Conservation (phyloP, 1,284 basidiomycete species). For the Malassezia psittaci region DNA sequence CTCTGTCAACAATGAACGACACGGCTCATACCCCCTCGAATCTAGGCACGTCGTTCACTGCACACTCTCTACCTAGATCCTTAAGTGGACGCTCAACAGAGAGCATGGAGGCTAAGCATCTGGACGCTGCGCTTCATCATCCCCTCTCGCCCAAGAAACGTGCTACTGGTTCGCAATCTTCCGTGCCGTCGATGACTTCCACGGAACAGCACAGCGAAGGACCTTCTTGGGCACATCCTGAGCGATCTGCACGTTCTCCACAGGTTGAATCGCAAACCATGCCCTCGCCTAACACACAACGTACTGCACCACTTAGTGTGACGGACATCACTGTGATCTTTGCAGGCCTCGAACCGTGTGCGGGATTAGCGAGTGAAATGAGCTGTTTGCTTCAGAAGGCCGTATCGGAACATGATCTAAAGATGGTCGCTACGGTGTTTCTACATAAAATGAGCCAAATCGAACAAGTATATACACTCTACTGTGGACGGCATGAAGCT, state of each 20-base stretch:
- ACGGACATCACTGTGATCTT: slow-evolving; percentile 68
- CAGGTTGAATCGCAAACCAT: background rate
- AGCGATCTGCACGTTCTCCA: background rate
- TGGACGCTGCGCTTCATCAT: background rate
- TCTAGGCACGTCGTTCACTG: background rate
- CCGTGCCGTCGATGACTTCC: background rate
- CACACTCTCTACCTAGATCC: background rate
- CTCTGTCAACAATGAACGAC: background rate
- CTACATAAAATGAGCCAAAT: slow-evolving; percentile 65
- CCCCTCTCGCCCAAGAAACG: slow-evolving; percentile 3
- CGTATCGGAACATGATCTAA: slow-evolving; percentile 42
- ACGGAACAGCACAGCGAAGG: background rate
- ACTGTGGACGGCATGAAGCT: slow-evolving; percentile 73
- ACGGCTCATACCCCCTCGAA: no score
- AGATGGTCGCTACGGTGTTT: slow-evolving; percentile 69
- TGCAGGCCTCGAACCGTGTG: slow-evolving; percentile 66
- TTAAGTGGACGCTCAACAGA: slow-evolving; percentile 3
- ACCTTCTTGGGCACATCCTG: background rate
- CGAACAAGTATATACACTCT: slow-evolving; percentile 67
- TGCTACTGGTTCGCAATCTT: background rate
- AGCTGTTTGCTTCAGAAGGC: slow-evolving; percentile 49
- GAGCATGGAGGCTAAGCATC: background rate
- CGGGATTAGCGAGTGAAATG: slow-evolving; percentile 61
- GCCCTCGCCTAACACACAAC: background rate
- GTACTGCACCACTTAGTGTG: slow-evolving; percentile 53